These are phyloP conservation scores for Phytophthora fragariaefolia DNA, from an alignment of 352 stramenopile genomes.

Conservation along the genomic window DNA sequence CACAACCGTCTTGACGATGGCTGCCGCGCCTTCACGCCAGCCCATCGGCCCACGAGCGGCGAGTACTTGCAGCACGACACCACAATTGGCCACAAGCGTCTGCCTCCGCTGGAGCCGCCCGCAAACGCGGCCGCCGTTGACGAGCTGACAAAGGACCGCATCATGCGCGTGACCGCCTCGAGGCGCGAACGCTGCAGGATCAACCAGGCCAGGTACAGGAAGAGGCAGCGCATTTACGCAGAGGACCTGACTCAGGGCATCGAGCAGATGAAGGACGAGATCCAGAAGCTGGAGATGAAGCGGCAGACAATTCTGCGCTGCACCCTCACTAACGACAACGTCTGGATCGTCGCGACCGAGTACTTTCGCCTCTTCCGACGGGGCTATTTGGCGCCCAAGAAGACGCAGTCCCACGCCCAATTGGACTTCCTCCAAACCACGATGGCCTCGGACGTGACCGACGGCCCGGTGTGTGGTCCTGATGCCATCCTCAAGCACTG, in stretches of 20 bases:
- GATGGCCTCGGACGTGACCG: slow-evolving; percentile 20
- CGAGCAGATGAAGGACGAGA: not conserved
- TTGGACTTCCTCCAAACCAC: slow-evolving; percentile 20
- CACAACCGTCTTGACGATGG: not conserved
- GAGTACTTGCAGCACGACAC: not conserved
- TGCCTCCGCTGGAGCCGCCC: not conserved
- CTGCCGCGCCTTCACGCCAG: not conserved
- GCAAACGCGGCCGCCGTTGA: not conserved
- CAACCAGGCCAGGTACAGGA: slow-evolving; percentile 19
- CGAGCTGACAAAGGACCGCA: not conserved
- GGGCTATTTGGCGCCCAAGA: slow-evolving; percentile 3
- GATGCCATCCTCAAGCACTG: slow-evolving; percentile 19
- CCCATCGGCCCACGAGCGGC: not conserved
- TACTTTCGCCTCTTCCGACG: slow-evolving; percentile 18
- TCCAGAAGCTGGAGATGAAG: slow-evolving; percentile 4
- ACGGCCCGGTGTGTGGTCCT: slow-evolving; percentile 13
- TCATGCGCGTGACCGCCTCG: slow-evolving; percentile 5
- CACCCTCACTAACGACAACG: not conserved
- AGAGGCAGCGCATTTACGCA: slow-evolving; percentile 3
- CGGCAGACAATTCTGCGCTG: not conserved
- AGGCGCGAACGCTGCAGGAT: slow-evolving; percentile 12
- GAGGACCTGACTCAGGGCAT: not conserved
- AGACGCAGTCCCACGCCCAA: slow-evolving; percentile 8
- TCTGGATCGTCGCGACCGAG: slow-evolving; percentile 14
- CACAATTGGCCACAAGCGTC: not conserved